Conservation (phyloP, 1,139 yeast genomes). For the Saccharomyces hybrid region DNA sequence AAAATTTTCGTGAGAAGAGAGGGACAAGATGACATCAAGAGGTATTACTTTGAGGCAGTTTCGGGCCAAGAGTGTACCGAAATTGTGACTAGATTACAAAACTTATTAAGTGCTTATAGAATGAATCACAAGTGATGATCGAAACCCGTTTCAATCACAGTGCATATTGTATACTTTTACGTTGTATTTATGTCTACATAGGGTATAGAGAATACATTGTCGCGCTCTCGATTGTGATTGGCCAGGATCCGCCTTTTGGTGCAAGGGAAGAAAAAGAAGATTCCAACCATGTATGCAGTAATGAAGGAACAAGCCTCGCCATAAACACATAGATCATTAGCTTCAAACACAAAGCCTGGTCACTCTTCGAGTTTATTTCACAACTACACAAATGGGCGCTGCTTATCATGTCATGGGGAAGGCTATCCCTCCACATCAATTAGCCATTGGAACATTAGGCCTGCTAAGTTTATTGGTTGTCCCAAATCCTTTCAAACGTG, state of each 20-base stretch:
- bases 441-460: constrained; percentile 64
- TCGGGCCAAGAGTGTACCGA: constrained; percentile 58
- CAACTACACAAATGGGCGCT: constrained; percentile 54
- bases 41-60: constrained; percentile 80
- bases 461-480: constrained; percentile 48
- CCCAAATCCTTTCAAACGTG: constrained; percentile 67
- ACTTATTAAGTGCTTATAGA: constrained; percentile 45
- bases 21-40: constrained; percentile 50
- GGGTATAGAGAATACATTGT: background rate
- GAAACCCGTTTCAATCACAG: background rate
- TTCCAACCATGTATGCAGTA: background rate
- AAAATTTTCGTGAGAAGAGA: constrained; percentile 68
- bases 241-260: background rate
- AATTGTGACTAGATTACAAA: constrained; percentile 59
- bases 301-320: background rate
- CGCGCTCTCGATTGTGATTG: constrained; percentile 3
- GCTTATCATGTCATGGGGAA: constrained; percentile 73
- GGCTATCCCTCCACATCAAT: constrained; percentile 64
- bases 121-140: constrained; percentile 49
- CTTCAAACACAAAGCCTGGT: background rate
- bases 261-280: background rate
- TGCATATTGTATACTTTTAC: background rate
- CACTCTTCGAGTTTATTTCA: background rate
- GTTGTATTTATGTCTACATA: background rate
- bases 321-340: background rate